These are phyloP conservation scores for Solanum appendiculatum DNA, from an alignment of 257 asterid species.

Conservation along the genomic window DNA sequence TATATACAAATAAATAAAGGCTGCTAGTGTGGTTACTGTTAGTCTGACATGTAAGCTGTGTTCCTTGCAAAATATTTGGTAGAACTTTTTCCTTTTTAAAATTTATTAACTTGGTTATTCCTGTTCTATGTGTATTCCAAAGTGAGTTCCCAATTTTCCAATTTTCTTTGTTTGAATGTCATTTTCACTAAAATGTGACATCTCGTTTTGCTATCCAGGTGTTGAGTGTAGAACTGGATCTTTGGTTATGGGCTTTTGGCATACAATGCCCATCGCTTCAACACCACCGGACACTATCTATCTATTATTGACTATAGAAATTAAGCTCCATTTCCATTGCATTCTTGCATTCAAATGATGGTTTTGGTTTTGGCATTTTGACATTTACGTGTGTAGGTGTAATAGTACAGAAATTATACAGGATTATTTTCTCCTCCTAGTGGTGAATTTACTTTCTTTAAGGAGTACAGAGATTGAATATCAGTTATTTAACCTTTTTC, in stretches of 20 bases:
- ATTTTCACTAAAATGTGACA: not conserved
- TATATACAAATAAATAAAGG: not conserved
- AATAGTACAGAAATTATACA: not conserved
- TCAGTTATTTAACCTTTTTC: not conserved
- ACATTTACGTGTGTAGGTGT: not conserved
- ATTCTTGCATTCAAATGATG: not conserved
- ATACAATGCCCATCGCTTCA: constrained; percentile 56
- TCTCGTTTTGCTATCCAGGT: constrained; percentile 40
- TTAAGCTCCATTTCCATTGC: not conserved
- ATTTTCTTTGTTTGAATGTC: not conserved
- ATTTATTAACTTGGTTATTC: not conserved
- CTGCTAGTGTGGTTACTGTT: not conserved
- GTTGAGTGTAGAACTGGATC: constrained; percentile 90
- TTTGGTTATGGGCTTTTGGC: constrained; percentile 92
- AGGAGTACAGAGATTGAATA: not conserved
- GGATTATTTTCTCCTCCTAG: not conserved
- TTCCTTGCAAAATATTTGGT: not conserved
- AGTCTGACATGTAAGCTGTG: not conserved
- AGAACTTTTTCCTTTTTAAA: not conserved
- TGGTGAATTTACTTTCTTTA: not conserved
- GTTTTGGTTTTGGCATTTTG: not conserved
- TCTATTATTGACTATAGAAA: constrained; percentile 44
- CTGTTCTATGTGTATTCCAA: not conserved
- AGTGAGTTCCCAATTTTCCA: not conserved
- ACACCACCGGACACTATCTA: constrained; percentile 83